Evolutionary conservation across 1,139 yeast species (phyloP), one percentile per base, ranked within the genome.

Genomic region (Pichia sp.): DNA sequence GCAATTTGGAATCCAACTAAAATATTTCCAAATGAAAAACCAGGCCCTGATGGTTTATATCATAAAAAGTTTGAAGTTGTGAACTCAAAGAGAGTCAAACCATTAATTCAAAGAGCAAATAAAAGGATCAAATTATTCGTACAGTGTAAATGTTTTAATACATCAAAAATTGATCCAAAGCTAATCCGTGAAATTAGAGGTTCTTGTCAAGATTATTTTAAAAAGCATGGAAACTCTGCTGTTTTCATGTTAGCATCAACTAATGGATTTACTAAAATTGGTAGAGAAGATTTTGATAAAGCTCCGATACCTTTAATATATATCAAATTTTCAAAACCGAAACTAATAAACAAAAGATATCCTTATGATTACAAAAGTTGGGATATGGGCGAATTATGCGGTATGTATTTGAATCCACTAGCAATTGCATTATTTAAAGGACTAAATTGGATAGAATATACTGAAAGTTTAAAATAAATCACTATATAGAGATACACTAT

Each of bases 231-330:
- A 54, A 60, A 82, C 37, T 70, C 77, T 0, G 88, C 88, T 0
- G 60, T 76, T 16, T 66, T 71, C 26, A 61, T 77, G 56, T 63
- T 77, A 56, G 78, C 82, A 13, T 75, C 87, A 0, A 87, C 92
- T 1, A 72, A 74, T 16, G 70, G 75, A 1, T 68, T 83, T 43
- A 82, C 94, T 0, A 62, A 70, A 36, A 84, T 80, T 50, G 89
- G 84, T 0, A 65, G 75, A 36, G 66, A 68, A 7, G 79, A 80
- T 47, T 70, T 84, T 54, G 79, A 82, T 51, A 67, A 54, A 16
- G 59, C 63, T 29, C 29, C 53, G n/a, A 66, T 80, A 42, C 89
- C 92, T 2, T 61, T 84, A 49, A 66, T 80, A 3, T 82, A 73
- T 58, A 64, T 74, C 7, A 72, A 74, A 45, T 63, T 79, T 30